phyloP scores from a whole-genome alignment of 129 eudicot species.

The Saposhnikovia divaricata region DNA sequence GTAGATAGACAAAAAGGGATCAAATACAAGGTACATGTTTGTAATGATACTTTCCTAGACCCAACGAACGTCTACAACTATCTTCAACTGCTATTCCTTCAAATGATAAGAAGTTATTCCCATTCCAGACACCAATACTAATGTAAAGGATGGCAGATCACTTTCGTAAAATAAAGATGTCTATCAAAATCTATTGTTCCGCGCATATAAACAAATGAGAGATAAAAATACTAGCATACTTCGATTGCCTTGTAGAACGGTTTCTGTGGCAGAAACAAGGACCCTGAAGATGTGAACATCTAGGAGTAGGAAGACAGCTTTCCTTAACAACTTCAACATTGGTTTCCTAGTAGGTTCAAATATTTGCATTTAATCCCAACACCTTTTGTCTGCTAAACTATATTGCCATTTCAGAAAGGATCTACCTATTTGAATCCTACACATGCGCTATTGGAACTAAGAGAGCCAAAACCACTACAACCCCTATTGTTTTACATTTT shows the following conservation, averaged over 20 bases:
- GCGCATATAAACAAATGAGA: no score
- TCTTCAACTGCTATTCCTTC: not conserved
- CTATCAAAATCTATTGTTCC: no score
- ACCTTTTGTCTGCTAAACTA: not conserved
- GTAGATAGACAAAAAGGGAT: no score
- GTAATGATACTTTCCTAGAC: no score
- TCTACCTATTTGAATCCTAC: not conserved
- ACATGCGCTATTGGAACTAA: not conserved
- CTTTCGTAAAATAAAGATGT: no score
- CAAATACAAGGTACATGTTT: no score
- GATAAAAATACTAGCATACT: no score
- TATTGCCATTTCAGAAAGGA: not conserved
- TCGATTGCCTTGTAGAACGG: not conserved
- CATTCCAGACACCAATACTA: not conserved
- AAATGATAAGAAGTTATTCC: not conserved
- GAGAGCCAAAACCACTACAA: slow-evolving; percentile 1
- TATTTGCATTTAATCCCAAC: not conserved
- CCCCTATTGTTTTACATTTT: not conserved
- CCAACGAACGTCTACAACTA: not conserved
- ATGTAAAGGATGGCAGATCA: no score
- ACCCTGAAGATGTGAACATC: not conserved
- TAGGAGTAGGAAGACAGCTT: not conserved
- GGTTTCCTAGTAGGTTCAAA: not conserved
- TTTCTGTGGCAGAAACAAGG: not conserved
- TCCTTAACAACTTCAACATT: not conserved